These are phyloP conservation scores for Ogataea neopini DNA, from an alignment of 805 yeast species.

Conservation along the genomic window DNA sequence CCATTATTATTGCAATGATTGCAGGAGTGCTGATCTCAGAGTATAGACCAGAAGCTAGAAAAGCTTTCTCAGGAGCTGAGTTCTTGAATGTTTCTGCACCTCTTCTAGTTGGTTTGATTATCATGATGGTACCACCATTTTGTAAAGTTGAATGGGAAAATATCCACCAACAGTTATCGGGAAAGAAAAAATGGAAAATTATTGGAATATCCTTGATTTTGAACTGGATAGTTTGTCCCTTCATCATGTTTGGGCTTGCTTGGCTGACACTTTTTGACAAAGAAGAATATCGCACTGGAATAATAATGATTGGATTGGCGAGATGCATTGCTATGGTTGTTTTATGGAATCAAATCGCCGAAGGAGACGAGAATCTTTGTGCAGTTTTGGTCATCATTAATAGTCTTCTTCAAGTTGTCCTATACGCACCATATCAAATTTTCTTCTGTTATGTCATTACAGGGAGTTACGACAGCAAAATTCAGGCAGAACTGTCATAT, in stretches of 20 bases:
- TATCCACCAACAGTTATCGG: constrained; percentile 31
- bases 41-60: constrained; percentile 39
- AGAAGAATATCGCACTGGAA: constrained; percentile 51
- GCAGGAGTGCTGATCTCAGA: constrained; percentile 43
- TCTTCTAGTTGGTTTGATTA: constrained; percentile 49
- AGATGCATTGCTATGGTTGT: constrained; percentile 66
- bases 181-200: constrained; percentile 28
- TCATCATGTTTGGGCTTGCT: constrained; percentile 55
- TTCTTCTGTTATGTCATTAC: constrained; percentile 49
- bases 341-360: constrained; percentile 56
- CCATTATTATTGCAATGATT: constrained; percentile 38
- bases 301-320: constrained; percentile 61
- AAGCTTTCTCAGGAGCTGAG: constrained; percentile 38
- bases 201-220: constrained; percentile 43
- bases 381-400: constrained; percentile 53
- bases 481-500: constrained; percentile 29
- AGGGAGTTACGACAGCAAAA: constrained; percentile 12
- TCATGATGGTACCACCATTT: constrained; percentile 60
- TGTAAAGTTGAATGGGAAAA: constrained; percentile 56
- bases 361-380: constrained; percentile 52
- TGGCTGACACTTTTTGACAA: constrained; percentile 52
- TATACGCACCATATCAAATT: constrained; percentile 54
- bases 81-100: constrained; percentile 45
- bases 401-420: constrained; percentile 49
- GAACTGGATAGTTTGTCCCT: constrained; percentile 60